A percentile compares a stretch with the other conserved stretches of the same genome.
These are phyloP conservation scores for Niebla homalea DNA, from an alignment of 495 filamentous ascomycete species.

Conservation along the genomic window DNA sequence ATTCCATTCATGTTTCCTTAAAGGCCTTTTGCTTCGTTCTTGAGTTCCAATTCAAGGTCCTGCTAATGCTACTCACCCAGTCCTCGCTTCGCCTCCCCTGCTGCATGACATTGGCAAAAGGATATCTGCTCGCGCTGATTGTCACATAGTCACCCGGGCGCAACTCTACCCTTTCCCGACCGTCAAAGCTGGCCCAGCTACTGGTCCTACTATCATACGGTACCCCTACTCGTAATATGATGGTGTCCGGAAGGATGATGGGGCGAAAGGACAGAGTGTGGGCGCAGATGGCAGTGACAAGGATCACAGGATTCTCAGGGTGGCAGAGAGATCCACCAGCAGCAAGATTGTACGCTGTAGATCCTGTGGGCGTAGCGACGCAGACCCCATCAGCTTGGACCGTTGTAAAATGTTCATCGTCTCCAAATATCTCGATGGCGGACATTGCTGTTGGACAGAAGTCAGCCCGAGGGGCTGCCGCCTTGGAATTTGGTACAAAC, in stretches of 20 bases:
- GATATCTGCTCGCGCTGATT: constrained; percentile 80
- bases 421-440: constrained; percentile 82
- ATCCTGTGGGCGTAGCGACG: constrained; percentile 83
- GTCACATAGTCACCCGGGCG: constrained; percentile 89
- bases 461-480: constrained; percentile 8
- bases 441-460: constrained; percentile 10
- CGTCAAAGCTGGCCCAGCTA: constrained; percentile 96
- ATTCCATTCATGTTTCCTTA: constrained; percentile 16
- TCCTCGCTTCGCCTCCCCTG: constrained; percentile 65
- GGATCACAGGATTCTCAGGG: constrained; percentile 92
- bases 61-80: constrained; percentile 84
- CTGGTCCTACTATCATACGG: constrained; percentile 81
- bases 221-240: constrained; percentile 80
- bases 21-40: constrained; percentile 57
- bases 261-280: constrained; percentile 93
- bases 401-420: constrained; percentile 87
- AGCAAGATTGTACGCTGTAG: constrained; percentile 93
- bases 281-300: constrained; percentile 89
- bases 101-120: constrained; percentile 79
- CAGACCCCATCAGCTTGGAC: constrained; percentile 80
- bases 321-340: constrained; percentile 92
- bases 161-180: constrained; percentile 75
- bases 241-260: constrained; percentile 89
- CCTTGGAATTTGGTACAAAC: constrained; percentile 32
- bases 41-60: constrained; percentile 90